phyloP scores from a whole-genome alignment of 2,329 filamentous ascomycete species.

The Alternaria novae-zelandiae region DNA sequence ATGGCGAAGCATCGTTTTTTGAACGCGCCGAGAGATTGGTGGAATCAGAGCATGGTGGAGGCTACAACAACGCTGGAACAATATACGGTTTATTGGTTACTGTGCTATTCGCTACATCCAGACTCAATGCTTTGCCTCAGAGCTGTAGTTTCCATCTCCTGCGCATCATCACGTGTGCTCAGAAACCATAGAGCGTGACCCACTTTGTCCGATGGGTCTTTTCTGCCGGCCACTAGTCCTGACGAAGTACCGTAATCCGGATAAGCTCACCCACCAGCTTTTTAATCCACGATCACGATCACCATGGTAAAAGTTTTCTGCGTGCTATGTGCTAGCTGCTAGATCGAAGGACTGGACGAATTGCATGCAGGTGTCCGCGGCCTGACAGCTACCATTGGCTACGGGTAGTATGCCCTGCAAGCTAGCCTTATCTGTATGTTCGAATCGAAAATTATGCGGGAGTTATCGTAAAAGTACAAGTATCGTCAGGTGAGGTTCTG shows the following conservation, averaged over 20 bases:
- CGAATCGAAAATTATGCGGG: not conserved
- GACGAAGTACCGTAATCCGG: not conserved
- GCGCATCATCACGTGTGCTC: not conserved
- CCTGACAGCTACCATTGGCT: not conserved
- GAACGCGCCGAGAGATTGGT: not conserved
- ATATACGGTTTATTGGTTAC: not conserved
- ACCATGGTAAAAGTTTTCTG: not conserved
- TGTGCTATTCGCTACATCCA: not conserved
- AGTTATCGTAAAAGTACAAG: not conserved
- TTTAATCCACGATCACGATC: not conserved
- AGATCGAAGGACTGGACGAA: not conserved
- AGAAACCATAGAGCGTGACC: not conserved
- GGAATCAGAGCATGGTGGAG: not conserved
- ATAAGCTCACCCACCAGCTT: not conserved
- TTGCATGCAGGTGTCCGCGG: not conserved
- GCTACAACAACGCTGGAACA: not conserved
- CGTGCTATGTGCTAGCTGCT: not conserved
- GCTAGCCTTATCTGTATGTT: not conserved
- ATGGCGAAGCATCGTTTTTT: constrained; percentile 2
- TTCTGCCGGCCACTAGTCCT: not conserved
- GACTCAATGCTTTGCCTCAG: not conserved
- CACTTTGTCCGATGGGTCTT: not conserved
- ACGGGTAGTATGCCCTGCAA: not conserved
- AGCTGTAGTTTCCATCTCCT: not conserved
- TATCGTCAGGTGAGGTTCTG: not conserved